Conservation (phyloP, 768 basidiomycete genomes). For the Mycena alexandri region DNA sequence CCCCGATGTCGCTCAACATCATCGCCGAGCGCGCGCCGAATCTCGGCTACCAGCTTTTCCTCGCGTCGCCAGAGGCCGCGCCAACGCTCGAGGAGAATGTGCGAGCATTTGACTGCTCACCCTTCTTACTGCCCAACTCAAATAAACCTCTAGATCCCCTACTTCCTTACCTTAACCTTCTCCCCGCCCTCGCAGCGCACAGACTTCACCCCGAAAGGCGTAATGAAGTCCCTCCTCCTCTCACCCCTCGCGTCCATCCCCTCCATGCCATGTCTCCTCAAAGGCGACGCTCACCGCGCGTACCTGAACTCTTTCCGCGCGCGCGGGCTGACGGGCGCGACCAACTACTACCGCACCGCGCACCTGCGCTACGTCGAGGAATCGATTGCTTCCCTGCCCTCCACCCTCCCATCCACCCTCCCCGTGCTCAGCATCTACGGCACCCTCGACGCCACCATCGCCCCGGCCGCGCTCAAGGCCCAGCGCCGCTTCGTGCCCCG, state of each 20-base stretch:
- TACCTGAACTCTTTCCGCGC: conserved; percentile 49
- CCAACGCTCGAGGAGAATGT: conserved; percentile 71
- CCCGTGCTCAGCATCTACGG: conserved; percentile 76
- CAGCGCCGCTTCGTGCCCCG: conserved; percentile 63
- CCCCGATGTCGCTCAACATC: conserved; percentile 64
- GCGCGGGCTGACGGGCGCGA: conserved; percentile 73
- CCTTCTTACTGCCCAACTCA: background rate
- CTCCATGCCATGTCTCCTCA: conserved; percentile 12
- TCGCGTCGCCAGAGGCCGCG: conserved; percentile 65
- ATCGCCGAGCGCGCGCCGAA: conserved; percentile 66
- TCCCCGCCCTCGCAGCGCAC: conserved; percentile 11
- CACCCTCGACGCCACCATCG: conserved; percentile 64
- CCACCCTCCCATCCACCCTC: conserved; percentile 55
- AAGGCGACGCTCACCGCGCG: conserved; percentile 27
- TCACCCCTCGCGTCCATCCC: conserved; percentile 3
- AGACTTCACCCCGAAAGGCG: conserved; percentile 17
- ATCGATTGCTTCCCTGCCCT: conserved; percentile 48
- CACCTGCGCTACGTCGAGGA: conserved; percentile 71
- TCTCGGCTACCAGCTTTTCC: conserved; percentile 77
- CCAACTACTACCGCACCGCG: conserved; percentile 83
- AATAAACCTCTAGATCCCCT: conserved; percentile 49
- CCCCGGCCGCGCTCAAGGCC: conserved; percentile 54
- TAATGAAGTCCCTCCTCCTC: conserved; percentile 27
- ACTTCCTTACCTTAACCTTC: conserved; percentile 50
- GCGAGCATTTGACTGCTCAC: conserved; percentile 30